phyloP scores from a whole-genome alignment of 768 basidiomycete species.

The Cystoderma amianthinum region DNA sequence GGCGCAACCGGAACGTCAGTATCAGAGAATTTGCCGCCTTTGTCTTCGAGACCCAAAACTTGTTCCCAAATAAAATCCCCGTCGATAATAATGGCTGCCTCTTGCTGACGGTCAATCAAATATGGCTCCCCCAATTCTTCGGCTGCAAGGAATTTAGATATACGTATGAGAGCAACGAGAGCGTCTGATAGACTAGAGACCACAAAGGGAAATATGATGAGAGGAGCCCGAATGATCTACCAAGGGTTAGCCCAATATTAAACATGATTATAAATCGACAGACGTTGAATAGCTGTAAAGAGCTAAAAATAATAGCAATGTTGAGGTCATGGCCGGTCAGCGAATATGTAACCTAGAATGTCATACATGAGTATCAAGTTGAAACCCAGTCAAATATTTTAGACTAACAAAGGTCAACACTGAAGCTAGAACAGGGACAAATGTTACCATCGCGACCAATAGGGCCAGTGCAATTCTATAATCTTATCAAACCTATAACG shows the following conservation, averaged over 20 bases:
- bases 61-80: conserved; percentile 26
- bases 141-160: conserved; percentile 31
- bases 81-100: conserved; percentile 29
- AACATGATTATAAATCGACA: conserved; percentile 1
- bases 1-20: background rate
- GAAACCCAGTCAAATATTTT: background rate
- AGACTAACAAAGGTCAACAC: conserved; percentile 43
- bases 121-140: conserved; percentile 39
- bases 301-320: conserved; percentile 16
- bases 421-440: conserved; percentile 45
- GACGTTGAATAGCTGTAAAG: conserved; percentile 43
- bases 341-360: conserved; percentile 51
- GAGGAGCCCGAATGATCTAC: conserved; percentile 42
- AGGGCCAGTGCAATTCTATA: conserved; percentile 26
- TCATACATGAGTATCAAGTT: background rate
- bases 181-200: conserved; percentile 33
- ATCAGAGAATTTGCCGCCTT: conserved; percentile 4
- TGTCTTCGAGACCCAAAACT: conserved; percentile 6
- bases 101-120: conserved; percentile 22
- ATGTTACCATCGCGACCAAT: conserved; percentile 37
- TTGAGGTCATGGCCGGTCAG: conserved; percentile 41
- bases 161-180: conserved; percentile 34
- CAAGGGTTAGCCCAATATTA: background rate
- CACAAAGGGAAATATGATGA: conserved; percentile 39
- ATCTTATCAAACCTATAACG: too few species aligned